A percentile compares a stretch with the other conserved stretches of the same genome.
Conservation (phyloP, 2,329 filamentous ascomycete species). For the Tolypocladium tropicale region DNA sequence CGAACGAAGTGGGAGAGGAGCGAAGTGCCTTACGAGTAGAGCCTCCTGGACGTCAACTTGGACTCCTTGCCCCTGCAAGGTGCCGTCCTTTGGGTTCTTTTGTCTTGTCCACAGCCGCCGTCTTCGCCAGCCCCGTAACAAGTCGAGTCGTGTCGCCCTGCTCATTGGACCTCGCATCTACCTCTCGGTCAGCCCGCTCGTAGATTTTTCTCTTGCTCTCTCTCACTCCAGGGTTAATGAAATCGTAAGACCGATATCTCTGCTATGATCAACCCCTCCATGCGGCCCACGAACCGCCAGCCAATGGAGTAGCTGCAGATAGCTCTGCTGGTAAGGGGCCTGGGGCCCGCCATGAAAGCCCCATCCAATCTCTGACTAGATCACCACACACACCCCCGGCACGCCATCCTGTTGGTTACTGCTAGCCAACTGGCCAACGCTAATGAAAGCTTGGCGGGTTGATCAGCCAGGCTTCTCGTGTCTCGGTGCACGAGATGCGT, state of each 20-base stretch:
- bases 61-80: background rate
- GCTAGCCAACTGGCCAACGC: background rate
- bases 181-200: background rate
- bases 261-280: background rate
- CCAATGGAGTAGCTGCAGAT: background rate
- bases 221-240: background rate
- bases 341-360: background rate
- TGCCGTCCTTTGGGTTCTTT: background rate
- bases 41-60: background rate
- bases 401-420: background rate
- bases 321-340: background rate
- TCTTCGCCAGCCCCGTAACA: background rate
- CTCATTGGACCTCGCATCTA: background rate
- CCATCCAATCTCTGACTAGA: background rate
- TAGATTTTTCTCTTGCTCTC: too few relatives aligned
- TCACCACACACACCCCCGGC: background rate
- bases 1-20: background rate
- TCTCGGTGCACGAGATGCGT: too few relatives aligned
- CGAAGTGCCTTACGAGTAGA: too few relatives aligned
- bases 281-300: background rate
- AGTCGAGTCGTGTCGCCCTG: background rate
- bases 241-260: background rate
- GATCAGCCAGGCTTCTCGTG: background rate
- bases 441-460: constrained; percentile 3
- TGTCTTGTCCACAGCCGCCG: background rate